phyloP scores from a whole-genome alignment of 495 filamentous ascomycete species.

The Hapsidospora chrysogenum region DNA sequence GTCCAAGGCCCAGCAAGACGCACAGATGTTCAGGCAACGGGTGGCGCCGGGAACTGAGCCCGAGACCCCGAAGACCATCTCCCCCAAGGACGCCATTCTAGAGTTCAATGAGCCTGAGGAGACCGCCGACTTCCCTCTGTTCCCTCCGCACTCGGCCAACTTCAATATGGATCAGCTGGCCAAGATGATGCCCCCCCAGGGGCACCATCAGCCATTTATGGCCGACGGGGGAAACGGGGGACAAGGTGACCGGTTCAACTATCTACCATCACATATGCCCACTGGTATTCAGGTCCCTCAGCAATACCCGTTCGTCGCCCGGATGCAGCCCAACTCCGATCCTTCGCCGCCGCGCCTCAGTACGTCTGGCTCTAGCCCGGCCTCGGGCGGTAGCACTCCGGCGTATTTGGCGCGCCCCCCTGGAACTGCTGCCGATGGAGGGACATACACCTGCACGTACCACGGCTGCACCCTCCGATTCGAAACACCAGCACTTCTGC shows the following conservation, averaged over 20 bases:
- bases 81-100: slow-evolving; percentile 81
- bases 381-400: slow-evolving; percentile 12
- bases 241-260: slow-evolving; percentile 20
- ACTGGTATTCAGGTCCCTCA: slow-evolving; percentile 31
- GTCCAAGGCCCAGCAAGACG: slow-evolving; percentile 41
- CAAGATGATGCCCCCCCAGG: slow-evolving; percentile 12
- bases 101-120: slow-evolving; percentile 66
- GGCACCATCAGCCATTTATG: slow-evolving; percentile 19
- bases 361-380: slow-evolving; percentile 19
- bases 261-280: slow-evolving; percentile 19
- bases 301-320: slow-evolving; percentile 38
- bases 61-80: slow-evolving; percentile 70
- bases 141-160: slow-evolving; percentile 28
- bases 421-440: slow-evolving; percentile 54
- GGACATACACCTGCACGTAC: slow-evolving; percentile 91
- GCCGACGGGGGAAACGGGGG: slow-evolving; percentile 25
- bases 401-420: slow-evolving; percentile 28
- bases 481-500: slow-evolving; percentile 66
- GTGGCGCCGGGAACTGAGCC: slow-evolving; percentile 25
- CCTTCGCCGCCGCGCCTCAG: slow-evolving; percentile 22
- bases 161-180: slow-evolving; percentile 14
- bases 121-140: slow-evolving; percentile 50
- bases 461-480: slow-evolving; percentile 82
- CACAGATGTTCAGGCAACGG: slow-evolving; percentile 32
- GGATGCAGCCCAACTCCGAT: slow-evolving; percentile 17